Evolutionary conservation across 768 basidiomycete genomes (phyloP), one percentile per base, ranked within the genome.

Genomic region (Mycena rebaudengoi): DNA sequence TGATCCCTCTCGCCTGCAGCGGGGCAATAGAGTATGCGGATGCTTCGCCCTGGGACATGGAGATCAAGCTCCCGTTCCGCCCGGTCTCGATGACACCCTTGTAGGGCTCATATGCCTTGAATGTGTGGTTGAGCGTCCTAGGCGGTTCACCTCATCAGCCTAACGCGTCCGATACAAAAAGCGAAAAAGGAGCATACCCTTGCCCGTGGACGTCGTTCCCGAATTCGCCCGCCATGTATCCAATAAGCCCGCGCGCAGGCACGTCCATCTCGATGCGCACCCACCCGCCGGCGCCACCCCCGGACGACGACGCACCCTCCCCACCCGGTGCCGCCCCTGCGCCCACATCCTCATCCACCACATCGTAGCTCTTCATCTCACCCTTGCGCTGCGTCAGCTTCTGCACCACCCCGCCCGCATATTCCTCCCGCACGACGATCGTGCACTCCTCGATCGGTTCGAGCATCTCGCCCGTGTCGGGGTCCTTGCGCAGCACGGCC

Each of bases 161-260:
- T 23, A 23, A 4, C 30, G 21, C 28, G 3, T 23, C 7, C 7
- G 35, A 40, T 10, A 33, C 8, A 29, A 23, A 59, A 13, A n/a
- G 12, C 11, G 12, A 33, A 29, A 60, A 2, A 56, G 21, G 3
- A 12, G 64, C 75, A 23, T 43, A 82, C 82, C 83, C 83, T 70
- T 85, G 78, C 12, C 82, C 83, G 68, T 84, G 83, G 32, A 82
- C 81, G 65, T 85, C 82, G 45, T 83, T 84, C 66, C 80, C 80
- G 61, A 85, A 84, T 66, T 85, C 83, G 23, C 82, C 83, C 49
- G 82, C 80, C 79, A 85, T 81, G 59, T 84, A 85, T 7, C 83
- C 83, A 73, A 85, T 83, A 41, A 85, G 71, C 1, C 83, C 83
- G 26, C 83, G 66, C 5, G 82, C 79, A 32, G 83, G 83, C 13